A percentile compares a stretch with the other conserved stretches of the same genome.
Conservation (phyloP, 768 basidiomycete genomes). For the Polyporus arcularius region DNA sequence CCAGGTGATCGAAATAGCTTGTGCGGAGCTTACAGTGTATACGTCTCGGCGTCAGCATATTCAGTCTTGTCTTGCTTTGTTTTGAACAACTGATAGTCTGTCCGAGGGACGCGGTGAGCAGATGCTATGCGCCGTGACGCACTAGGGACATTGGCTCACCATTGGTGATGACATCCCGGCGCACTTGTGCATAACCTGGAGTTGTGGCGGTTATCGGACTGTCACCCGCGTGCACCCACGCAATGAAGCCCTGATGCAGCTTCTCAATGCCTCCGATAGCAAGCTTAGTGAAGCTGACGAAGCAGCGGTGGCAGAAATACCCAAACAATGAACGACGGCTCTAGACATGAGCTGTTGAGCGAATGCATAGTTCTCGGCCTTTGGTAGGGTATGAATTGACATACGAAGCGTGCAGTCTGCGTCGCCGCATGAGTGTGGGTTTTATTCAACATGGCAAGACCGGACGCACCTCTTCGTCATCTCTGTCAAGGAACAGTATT, state of each 20-base stretch:
- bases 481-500: constrained; percentile 42
- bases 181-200: constrained; percentile 17
- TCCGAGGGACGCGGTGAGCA: neutral
- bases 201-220: neutral
- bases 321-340: constrained; percentile 78
- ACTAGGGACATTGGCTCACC: constrained; percentile 32
- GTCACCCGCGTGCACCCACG: constrained; percentile 44
- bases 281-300: constrained; percentile 71
- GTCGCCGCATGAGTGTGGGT: too few relatives aligned
- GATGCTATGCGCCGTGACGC: neutral
- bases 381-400: neutral
- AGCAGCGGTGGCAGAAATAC: constrained; percentile 78
- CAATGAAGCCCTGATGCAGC: constrained; percentile 65
- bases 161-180: constrained; percentile 53
- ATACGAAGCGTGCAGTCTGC: constrained; percentile 13
- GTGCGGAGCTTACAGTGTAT: constrained; percentile 46
- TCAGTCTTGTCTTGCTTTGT: constrained; percentile 64
- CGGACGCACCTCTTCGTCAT: constrained; percentile 51
- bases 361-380: neutral
- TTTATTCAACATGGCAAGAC: neutral
- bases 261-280: constrained; percentile 72
- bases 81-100: constrained; percentile 57
- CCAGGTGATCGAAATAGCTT: neutral
- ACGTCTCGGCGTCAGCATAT: constrained; percentile 64
- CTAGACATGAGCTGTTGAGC: constrained; percentile 35